Evolutionary conservation across 1,139 yeast species (phyloP), one percentile per base, ranked within the genome.

Genomic region (Starmera stellimalicola): DNA sequence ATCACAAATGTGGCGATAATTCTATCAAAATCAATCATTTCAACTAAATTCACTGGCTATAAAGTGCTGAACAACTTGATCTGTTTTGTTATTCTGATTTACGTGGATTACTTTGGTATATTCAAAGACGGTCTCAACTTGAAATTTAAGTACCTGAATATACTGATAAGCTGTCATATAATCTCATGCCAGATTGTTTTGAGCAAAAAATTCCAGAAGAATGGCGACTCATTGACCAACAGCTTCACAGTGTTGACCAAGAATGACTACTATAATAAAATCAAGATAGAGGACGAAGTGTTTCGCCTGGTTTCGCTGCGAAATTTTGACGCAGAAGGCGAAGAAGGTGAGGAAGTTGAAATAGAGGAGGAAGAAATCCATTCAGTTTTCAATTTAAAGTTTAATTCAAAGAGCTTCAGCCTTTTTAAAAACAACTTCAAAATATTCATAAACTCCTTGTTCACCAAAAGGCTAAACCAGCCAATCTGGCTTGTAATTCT

Each of bases 401-500:
- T 22, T 14, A 22, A 22, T 22, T 22, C 12, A 22, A 11, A 52
- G 58, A 16, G 40, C 44, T 2, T 57, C 58, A 3, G 40, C 62
- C 7, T 52, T 9, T 73, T 73, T 6, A 63, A 69, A 5, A 70
- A 68, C 38, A 75, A 75, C 45, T 74, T 75, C 45, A 76, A 73
- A 45, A 69, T 61, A 37, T 73, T 70, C 40, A 68, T 75, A 39
- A 55, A 40, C 6, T 29, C 39, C 9, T 37, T 42, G 3, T 41
- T 39, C 18, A 30, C 33, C 10, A 46, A 39, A 31, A 45, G 45
- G 24, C 55, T 64, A 2, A 61, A 65, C 16, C 82, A 75, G 46
- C 85, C 87, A 3, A 53, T 78, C 18, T 79, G 88, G 88, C 65
- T 81, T 0, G 63, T 77, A 37, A 54, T 78, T 7, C 77, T 80